These are phyloP conservation scores for Mycena epipterygia DNA, from an alignment of 768 basidiomycete species.

Conservation along the genomic window DNA sequence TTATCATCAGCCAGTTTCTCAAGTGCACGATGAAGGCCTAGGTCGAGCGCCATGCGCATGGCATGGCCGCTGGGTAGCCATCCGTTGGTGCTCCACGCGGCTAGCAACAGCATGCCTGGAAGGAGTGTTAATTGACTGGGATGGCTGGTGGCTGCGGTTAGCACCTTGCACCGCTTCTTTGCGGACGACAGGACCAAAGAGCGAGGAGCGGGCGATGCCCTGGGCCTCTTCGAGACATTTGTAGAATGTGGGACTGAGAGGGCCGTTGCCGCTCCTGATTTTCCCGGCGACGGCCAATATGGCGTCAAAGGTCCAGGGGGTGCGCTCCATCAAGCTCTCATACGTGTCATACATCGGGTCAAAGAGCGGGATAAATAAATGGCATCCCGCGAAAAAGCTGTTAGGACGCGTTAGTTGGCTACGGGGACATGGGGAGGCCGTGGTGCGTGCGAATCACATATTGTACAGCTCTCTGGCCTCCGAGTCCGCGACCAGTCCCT, in stretches of 20 bases:
- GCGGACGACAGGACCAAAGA: conserved; percentile 93
- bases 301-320: conserved; percentile 96
- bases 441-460: conserved; percentile 69
- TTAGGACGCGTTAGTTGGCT: conserved; percentile 46
- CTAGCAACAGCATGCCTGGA: conserved; percentile 89
- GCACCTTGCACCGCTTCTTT: conserved; percentile 95
- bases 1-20: conserved; percentile 89
- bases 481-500: conserved; percentile 88
- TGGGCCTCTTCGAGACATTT: conserved; percentile 95
- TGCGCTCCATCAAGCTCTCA: conserved; percentile 91
- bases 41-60: conserved; percentile 95
- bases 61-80: conserved; percentile 97
- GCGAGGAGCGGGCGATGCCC: conserved; percentile 92
- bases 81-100: conserved; percentile 94
- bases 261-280: conserved; percentile 91
- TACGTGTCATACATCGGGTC: conserved; percentile 94
- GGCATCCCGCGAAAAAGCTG: conserved; percentile 96
- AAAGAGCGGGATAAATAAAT: conserved; percentile 96
- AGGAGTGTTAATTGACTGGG: conserved; percentile 3
- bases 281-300: conserved; percentile 93
- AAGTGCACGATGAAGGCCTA: conserved; percentile 92
- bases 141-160: conserved; percentile 36
- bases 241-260: conserved; percentile 88
- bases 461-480: conserved; percentile 94
- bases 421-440: conserved; percentile 48